A percentile compares a stretch with the other conserved stretches of the same genome.
Conservation (phyloP, 495 filamentous ascomycete species). For the Achaetomiella virescens region DNA sequence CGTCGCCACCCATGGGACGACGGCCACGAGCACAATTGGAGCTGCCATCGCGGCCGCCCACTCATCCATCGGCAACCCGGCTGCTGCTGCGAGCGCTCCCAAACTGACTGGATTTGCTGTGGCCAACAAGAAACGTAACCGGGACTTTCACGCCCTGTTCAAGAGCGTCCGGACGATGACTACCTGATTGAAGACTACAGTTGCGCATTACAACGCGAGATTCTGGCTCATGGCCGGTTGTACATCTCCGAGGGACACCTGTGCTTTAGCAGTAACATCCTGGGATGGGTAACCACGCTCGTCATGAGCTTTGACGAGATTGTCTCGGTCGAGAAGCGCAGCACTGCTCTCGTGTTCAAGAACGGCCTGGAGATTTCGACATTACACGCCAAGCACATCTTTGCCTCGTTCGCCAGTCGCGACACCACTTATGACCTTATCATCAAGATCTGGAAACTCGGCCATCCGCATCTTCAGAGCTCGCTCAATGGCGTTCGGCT, state of each 20-base stretch:
- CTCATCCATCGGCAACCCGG: slow-evolving; percentile 58
- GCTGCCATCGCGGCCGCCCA: slow-evolving; percentile 61
- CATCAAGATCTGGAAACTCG: slow-evolving; percentile 96
- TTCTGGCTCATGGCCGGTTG: slow-evolving; percentile 85
- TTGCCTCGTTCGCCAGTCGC: slow-evolving; percentile 88
- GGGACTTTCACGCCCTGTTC: slow-evolving; percentile 91
- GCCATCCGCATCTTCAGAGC: slow-evolving; percentile 82
- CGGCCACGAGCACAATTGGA: slow-evolving; percentile 45
- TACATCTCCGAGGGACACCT: slow-evolving; percentile 97
- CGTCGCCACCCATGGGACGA: slow-evolving; percentile 59
- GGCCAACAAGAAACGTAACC: slow-evolving; percentile 89
- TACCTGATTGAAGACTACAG: slow-evolving; percentile 98
- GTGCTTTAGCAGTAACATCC: slow-evolving; percentile 97
- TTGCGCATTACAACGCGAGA: slow-evolving; percentile 91
- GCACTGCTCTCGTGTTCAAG: slow-evolving; percentile 89
- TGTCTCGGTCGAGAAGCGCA: slow-evolving; percentile 93
- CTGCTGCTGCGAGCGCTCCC: slow-evolving; percentile 49
- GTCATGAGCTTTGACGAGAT: slow-evolving; percentile 98
- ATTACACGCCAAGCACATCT: slow-evolving; percentile 87
- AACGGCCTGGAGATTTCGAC: slow-evolving; percentile 98
- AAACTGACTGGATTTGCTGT: slow-evolving; percentile 93
- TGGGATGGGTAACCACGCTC: slow-evolving; percentile 94
- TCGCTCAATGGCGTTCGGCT: slow-evolving; percentile 81
- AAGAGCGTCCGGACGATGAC: slow-evolving; percentile 97
- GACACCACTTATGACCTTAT: slow-evolving; percentile 96